Evolutionary conservation across 345 rosid species (phyloP).

Genomic region (Citrus cavaleriei): DNA sequence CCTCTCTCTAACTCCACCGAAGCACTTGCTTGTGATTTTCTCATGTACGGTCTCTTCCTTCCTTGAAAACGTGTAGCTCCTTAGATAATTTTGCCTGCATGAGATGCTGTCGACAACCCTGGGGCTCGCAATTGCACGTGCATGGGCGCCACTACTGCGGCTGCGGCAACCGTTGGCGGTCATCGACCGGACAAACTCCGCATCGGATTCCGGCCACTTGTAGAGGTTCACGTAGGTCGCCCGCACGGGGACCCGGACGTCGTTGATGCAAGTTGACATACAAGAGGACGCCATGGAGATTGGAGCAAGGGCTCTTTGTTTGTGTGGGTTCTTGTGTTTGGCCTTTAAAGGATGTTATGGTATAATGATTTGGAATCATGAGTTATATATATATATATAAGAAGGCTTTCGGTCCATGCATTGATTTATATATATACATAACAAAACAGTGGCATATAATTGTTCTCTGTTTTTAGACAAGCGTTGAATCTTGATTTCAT

Average conservation of each 20-base stretch:
- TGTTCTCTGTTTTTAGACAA: not conserved
- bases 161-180: not conserved
- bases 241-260: conserved; percentile 4
- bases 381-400: not conserved
- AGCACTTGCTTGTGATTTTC: conserved; percentile 27
- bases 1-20: conserved; percentile 21
- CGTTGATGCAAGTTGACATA: conserved; percentile 23
- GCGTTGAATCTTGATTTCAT: not conserved
- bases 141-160: not conserved
- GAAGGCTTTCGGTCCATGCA: not conserved
- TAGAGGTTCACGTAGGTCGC: conserved; percentile 26
- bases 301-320: not conserved
- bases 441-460: not conserved
- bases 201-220: conserved; percentile 28
- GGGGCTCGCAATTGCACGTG: not conserved
- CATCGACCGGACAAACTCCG: conserved; percentile 24
- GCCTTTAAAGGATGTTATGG: not conserved
- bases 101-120: conserved; percentile 37
- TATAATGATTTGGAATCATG: not conserved
- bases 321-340: not conserved
- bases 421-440: no score
- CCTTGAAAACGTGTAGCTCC: conserved; percentile 47
- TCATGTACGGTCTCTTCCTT: conserved; percentile 26
- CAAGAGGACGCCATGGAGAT: conserved; percentile 24
- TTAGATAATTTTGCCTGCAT: conserved; percentile 47